Percentiles rank a stretch among this genome's conserved stretches.
Evolutionary conservation across 169 alveolate species (phyloP).

Genomic region (Cytauxzoon felis): DNA sequence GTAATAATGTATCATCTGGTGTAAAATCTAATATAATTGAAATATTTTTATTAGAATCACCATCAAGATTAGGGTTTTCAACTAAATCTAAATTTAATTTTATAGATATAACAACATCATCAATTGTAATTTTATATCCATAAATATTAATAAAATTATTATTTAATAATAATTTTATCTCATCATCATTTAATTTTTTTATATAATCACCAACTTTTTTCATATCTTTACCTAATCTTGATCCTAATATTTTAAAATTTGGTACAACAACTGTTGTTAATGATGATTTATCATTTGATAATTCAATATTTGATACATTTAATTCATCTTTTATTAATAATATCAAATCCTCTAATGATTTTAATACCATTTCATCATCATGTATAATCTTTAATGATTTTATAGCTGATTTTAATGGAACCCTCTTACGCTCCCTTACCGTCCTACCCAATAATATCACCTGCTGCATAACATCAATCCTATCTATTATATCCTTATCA

Average conservation of each 20-base stretch:
- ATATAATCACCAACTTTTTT: slow-evolving; percentile 51
- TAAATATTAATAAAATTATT: slow-evolving; percentile 4
- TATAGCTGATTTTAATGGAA: slow-evolving; percentile 88
- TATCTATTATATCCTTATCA: slow-evolving; percentile 45
- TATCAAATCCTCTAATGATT: slow-evolving; percentile 34
- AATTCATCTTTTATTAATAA: slow-evolving; percentile 81
- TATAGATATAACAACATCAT: slow-evolving; percentile 51
- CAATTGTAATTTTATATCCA: slow-evolving; percentile 50
- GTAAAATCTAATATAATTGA: slow-evolving; percentile 55
- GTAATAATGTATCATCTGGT: slow-evolving; percentile 32
- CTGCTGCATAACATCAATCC: slow-evolving; percentile 51
- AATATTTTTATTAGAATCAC: slow-evolving; percentile 45
- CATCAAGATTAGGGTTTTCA: slow-evolving; percentile 30
- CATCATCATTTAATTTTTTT: slow-evolving; percentile 12
- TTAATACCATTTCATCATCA: slow-evolving; percentile 29
- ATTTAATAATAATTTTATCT: slow-evolving; percentile 5
- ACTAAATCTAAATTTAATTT: slow-evolving; percentile 15
- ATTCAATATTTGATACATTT: slow-evolving; percentile 73
- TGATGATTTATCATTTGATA: slow-evolving; percentile 70
- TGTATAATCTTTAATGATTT: slow-evolving; percentile 69
- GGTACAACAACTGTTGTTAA: slow-evolving; percentile 80
- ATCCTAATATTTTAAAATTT: slow-evolving; percentile 82
- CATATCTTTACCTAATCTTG: slow-evolving; percentile 79
- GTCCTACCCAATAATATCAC: slow-evolving; percentile 85
- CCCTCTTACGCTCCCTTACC: slow-evolving; percentile 86